Evolutionary conservation across 2,329 filamentous ascomycete species (phyloP), one percentile per base, ranked within the genome.

Genomic region (Verticillium isaacii): DNA sequence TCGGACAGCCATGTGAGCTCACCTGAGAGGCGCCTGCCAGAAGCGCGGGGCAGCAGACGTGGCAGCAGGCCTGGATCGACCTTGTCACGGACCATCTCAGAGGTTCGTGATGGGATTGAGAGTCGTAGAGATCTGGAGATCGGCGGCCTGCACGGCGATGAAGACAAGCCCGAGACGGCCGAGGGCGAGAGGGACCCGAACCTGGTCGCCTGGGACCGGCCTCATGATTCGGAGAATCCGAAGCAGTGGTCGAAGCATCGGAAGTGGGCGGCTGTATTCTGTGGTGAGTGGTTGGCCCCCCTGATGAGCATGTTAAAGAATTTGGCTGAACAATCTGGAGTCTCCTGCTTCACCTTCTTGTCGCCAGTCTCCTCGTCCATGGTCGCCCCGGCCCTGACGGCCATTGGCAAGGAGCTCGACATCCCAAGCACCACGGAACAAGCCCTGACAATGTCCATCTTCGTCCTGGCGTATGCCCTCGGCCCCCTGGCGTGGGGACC

Each of bases 281-380:
- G 68, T 54, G 65, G 69, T 70, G 64, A n/a, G 69, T 64, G n/a
- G 7, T 64, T 23, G 23, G 23, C 17, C 12, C 17, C n/a, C 19
- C 14, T 36, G 15, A 12, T 15, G 55, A 17, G 9, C 6, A 4
- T 23, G 32, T 39, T 12, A 12, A 29, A 12, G 6, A 25, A n/a
- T 37, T 17, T 57, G 11, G 23, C 29, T n/a, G 25, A 45, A 63
- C 54, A 12, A 29, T 29, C 7, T 12, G 9, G 50, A 69, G 69
- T 72, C 76, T 85, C 60, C 76, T 87, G 34, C 58, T 87, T 87
- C 69, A 86, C 85, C 2, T 80, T 88, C 65, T 83, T 89, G 63
- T 86, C 85, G 2, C 84, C 84, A 0, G 77, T 87, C 8, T 82
- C 83, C 2, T 86, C 84, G 5, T 84, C 83, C 39, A 84, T 85